These are phyloP conservation scores for Solanum chiquidenum DNA, from an alignment of 257 asterid genomes.

Conservation along the genomic window DNA sequence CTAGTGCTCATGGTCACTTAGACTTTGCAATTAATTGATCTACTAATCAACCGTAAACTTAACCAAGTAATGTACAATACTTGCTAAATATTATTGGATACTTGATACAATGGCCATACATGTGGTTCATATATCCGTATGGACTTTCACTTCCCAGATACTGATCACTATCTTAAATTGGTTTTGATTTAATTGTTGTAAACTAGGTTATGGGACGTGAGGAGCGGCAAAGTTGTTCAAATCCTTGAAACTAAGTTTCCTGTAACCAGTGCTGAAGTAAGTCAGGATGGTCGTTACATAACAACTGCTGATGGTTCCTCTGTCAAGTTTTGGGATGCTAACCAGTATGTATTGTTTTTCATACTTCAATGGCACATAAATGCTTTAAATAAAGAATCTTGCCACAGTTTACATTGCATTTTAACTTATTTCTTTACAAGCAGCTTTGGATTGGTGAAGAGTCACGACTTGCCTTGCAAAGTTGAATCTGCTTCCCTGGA, in stretches of 20 bases:
- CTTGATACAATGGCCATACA: neutral
- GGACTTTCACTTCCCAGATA: neutral
- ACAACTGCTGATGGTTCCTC: conserved; percentile 88
- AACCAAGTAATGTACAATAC: neutral
- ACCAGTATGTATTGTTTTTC: conserved; percentile 48
- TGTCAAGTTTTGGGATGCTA: conserved; percentile 95
- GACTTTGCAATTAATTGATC: neutral
- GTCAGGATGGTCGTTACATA: conserved; percentile 90
- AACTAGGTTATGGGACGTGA: conserved; percentile 89
- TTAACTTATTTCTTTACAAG: neutral
- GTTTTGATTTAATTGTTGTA: neutral
- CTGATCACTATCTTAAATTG: neutral
- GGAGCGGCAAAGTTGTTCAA: conserved; percentile 77
- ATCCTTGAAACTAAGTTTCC: conserved; percentile 81
- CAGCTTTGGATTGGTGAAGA: conserved; percentile 89
- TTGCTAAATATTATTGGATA: neutral
- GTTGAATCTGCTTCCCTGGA: conserved; percentile 92
- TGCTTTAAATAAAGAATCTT: neutral
- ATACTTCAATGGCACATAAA: neutral
- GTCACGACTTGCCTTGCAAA: conserved; percentile 75
- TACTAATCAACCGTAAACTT: neutral
- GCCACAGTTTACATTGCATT: neutral
- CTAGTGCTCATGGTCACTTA: neutral
- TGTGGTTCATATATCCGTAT: neutral
- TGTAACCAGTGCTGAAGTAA: conserved; percentile 94